Evolutionary conservation across 164 flowering plant genomes (phyloP).

Genomic region (Cinnamomum micranthum): DNA sequence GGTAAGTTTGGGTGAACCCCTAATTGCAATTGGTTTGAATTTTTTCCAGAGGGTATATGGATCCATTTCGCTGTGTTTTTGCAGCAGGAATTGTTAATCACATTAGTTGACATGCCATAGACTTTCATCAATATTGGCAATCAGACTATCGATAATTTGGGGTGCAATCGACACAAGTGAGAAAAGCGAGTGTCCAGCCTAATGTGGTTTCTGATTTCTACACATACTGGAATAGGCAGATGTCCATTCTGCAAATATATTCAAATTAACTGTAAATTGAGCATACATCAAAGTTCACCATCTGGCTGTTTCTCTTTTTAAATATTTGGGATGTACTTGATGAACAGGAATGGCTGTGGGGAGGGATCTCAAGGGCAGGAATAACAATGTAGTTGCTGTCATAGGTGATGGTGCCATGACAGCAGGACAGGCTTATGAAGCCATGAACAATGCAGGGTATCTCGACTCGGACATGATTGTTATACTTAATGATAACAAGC

Average conservation of each 20-base stretch:
- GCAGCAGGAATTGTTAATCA: background rate
- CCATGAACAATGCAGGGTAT: slow-evolving; percentile 98
- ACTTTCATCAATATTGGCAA: background rate
- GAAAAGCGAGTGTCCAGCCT: background rate
- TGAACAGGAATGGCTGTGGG: slow-evolving; percentile 95
- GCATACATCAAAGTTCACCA: background rate
- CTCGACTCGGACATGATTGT: slow-evolving; percentile 97
- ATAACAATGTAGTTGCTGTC: slow-evolving; percentile 78
- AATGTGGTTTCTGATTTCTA: background rate
- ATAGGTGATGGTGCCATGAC: slow-evolving; percentile 99
- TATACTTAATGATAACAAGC: slow-evolving; percentile 93
- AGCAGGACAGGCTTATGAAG: slow-evolving; percentile 98
- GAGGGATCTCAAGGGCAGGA: slow-evolving; percentile 80
- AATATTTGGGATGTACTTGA: slow-evolving; percentile 10
- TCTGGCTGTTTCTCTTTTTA: background rate
- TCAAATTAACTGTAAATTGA: background rate
- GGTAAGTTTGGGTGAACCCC: no score
- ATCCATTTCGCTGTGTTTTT: background rate
- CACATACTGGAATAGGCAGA: background rate
- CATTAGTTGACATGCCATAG: background rate
- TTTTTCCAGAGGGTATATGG: no score
- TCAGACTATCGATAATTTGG: no score
- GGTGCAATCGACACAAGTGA: background rate
- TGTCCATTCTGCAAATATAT: background rate
- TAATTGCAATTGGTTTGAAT: no score